Conservation (phyloP, 345 rosid species). For the Populus simonii region DNA sequence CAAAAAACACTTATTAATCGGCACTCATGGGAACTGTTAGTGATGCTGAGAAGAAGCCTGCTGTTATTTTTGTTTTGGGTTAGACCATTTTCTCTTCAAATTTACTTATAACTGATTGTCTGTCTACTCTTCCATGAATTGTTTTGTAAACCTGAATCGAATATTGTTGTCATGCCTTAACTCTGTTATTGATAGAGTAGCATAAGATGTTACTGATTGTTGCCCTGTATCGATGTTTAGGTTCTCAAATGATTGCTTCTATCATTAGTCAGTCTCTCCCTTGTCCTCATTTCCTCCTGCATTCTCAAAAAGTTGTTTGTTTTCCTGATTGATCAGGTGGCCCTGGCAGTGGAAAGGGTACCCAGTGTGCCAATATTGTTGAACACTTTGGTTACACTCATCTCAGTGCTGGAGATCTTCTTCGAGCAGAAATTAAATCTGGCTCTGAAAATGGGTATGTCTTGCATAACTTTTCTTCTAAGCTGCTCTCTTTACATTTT, state of each 20-base stretch:
- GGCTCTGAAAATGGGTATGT: conserved; percentile 36
- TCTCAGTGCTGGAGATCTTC: conserved; percentile 40
- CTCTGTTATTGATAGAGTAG: neutral
- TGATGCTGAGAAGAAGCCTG: conserved; percentile 59
- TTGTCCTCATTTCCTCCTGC: neutral
- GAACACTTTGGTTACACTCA: conserved; percentile 30
- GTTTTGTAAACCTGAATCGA: neutral
- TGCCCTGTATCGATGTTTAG: neutral
- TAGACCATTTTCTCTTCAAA: conserved; percentile 10
- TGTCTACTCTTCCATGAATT: neutral
- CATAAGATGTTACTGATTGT: neutral
- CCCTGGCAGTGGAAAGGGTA: conserved; percentile 64
- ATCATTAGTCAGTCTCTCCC: neutral
- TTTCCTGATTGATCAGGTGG: conserved; percentile 56
- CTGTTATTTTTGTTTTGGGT: conserved; percentile 89
- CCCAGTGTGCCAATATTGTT: conserved; percentile 30
- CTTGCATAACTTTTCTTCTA: neutral
- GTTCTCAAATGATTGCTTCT: no score
- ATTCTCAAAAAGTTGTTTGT: neutral
- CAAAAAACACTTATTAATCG: conserved; percentile 6
- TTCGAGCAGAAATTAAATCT: conserved; percentile 32
- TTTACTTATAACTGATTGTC: neutral
- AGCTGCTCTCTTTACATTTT: neutral
- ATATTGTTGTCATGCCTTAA: neutral
- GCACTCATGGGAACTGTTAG: conserved; percentile 48